Evolutionary conservation across 805 yeast species (phyloP), one percentile per base, ranked within the genome.

Genomic region (Lipomyces chichibuensis): DNA sequence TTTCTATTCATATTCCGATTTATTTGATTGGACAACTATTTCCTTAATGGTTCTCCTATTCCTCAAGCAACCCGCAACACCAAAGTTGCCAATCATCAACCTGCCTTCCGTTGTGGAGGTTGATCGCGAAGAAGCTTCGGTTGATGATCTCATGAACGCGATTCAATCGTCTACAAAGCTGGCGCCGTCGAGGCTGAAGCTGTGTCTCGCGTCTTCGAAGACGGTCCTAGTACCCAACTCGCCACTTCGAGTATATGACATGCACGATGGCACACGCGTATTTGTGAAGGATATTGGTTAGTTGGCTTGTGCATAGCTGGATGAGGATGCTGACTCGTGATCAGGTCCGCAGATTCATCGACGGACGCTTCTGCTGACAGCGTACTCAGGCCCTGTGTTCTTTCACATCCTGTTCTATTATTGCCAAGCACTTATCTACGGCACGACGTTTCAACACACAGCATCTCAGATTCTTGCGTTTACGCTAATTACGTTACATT

Each of bases 321-420:
- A n/a, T 32, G 13, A 29, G 27, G 55, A 52, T 52, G 55, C 17
- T 25, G 6, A 33, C 37, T 32, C 14, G 20, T 39, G 35, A 56
- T 11, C 35, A 66, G 72, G 74, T 20, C 94, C 95, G 0, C 99
- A 94, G 80, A 86, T 94, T 66, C 87, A 88, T 2, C 94, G 98
- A 97, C 85, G 90, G 79, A 84, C 91, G 3, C 97, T 94, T 23
- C 94, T 87, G 74, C 72, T 91, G 62, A 81, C 91, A 69, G 98
- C 95, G 79, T 94, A 94, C 77, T 73, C 91, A n/a, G 98, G 98
- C 2, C 98, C 98, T 9, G 81, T 95, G 65, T 58, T 92, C 53
- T 83, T 93, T 74, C 97, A 93, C 77, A 84, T 91, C 1, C 65
- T 91, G 17, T 80, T 89, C 64, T 93, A 86, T 76, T 83, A 78